Evolutionary conservation across 2,329 filamentous ascomycete genomes (phyloP), one percentile per base, ranked within the genome.

Genomic region (Alternaria rosae): DNA sequence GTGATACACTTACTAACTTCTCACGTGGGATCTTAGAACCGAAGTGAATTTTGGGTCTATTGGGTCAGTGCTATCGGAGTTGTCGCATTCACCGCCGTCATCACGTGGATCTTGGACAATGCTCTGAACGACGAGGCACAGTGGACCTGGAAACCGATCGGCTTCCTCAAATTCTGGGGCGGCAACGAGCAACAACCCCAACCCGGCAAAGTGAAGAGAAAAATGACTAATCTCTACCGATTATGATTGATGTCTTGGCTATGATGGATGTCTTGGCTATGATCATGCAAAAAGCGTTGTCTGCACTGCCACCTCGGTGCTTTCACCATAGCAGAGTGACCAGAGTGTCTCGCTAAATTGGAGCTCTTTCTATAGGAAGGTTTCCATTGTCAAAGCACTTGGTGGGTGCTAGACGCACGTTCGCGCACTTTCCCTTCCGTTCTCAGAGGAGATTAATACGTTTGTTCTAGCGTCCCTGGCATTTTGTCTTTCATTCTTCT

Each of bases 51-150:
- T 25, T 77, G 74, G 73, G 64, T 77, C 2, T 77, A 77, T 47
- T 77, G 75, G 76, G 73, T 77, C 2, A 67, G 62, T 23, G 73
- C 75, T 3, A 57, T 78, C 4, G 62, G 60, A 4, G 68, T 69
- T 2, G 71, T 77, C 4, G 57, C 62, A 2, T 59, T 76, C 9
- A 77, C 75, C 1, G 62, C 70, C 8, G 53, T 66, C 6, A 65
- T 69, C 0, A 76, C 73, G 0, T 76, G 68, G 65, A 35, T 74
- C 1, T 30, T 77, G 11, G 72, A 77, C 45, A 65, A 57, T 6
- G 70, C 73, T 11, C 59, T 77, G 8, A 70, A 77, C 44, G 76
- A 77, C 35, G 67, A 61, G 15, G 76, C 73, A 4, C 65, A 75
- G 26, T 78, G 73, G 71, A 70, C 62, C 2, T 52, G 54, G 54